Evolutionary conservation across 768 basidiomycete species (phyloP), one percentile per base, ranked within the genome.

Genomic region (Lentinus brumalis): DNA sequence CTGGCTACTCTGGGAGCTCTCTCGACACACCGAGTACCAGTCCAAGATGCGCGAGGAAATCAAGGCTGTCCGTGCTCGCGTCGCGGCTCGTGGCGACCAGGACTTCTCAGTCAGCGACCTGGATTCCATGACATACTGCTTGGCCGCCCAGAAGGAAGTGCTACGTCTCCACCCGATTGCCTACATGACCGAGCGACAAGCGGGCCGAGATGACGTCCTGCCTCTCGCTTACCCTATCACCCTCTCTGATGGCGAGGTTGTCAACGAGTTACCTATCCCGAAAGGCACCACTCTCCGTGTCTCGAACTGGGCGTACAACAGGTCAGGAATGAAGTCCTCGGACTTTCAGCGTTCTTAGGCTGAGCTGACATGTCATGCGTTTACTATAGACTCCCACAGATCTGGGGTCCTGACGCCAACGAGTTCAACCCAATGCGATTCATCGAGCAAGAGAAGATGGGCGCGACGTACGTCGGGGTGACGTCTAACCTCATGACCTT

Each of bases 81-180:
- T 66, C 26, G 44, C 53, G 35, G 65, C 57, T 21, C 67, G 70
- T 11, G 71, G 70, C 8, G 67, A 69, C 15, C 49, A 60, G 21
- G 70, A 73, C n/a, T 65, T 76, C 46, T 62, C 66, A 7, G 64
- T 73, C 3, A 58, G 65, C 2, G 77, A 78, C 54, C 61, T 75
- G 10, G 76, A 77, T 39, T 53, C 65, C 18, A 73, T 78, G 76
- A 21, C 67, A 9, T 70, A 69, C 50, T 57, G 68, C n/a, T 68
- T 70, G 40, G 75, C 77, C 8, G 65, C 64, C 1, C 64, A 77
- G 53, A 77, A 77, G 70, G 72, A 74, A 58, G 60, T 64, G 3
- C 59, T 77, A 41, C 71, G 76, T 6, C 61, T 73, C 11, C 73
- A 77, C 52, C 73, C 74, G 0, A 69, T 75, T 35, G 70, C 69